Percentiles rank a stretch among this genome's conserved stretches.
phyloP scores from a whole-genome alignment of 345 rosid genomes.

The Populus davidiana region DNA sequence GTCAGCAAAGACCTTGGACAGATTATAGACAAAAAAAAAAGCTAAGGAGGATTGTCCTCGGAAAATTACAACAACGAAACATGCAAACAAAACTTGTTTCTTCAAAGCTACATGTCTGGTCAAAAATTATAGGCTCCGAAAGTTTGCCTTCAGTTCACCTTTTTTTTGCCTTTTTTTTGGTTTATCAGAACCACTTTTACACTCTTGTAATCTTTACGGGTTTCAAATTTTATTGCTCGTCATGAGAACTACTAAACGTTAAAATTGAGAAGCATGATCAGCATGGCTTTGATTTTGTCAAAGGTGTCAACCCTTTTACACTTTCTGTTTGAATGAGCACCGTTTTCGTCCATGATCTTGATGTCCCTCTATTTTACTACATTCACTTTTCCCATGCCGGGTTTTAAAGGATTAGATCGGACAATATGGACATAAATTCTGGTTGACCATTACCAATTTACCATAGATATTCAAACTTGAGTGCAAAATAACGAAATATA shows the following conservation, averaged over 20 bases:
- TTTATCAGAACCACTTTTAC: constrained; percentile 14
- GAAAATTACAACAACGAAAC: not conserved
- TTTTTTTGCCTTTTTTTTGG: not conserved
- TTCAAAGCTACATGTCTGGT: constrained; percentile 1
- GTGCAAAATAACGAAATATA: too few species aligned
- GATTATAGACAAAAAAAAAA: not conserved
- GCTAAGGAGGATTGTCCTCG: not conserved
- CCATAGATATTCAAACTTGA: not conserved
- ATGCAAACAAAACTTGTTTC: not conserved
- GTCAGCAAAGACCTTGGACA: not conserved
- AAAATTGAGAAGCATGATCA: not conserved
- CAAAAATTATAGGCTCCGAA: constrained; percentile 37
- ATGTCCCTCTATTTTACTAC: not conserved
- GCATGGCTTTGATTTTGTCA: not conserved
- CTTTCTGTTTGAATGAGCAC: not conserved
- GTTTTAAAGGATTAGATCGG: not conserved
- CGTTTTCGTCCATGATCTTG: constrained; percentile 10
- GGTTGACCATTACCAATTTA: not conserved
- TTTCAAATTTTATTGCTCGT: not conserved
- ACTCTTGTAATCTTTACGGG: constrained; percentile 6
- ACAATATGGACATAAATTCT: not conserved
- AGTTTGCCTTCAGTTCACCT: constrained; percentile 15
- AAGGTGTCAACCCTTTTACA: not conserved
- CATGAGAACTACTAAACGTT: not conserved
- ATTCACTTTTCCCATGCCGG: not conserved